These are phyloP conservation scores for Nepenthes alata DNA, from an alignment of 179 eudicot genomes.

Conservation along the genomic window DNA sequence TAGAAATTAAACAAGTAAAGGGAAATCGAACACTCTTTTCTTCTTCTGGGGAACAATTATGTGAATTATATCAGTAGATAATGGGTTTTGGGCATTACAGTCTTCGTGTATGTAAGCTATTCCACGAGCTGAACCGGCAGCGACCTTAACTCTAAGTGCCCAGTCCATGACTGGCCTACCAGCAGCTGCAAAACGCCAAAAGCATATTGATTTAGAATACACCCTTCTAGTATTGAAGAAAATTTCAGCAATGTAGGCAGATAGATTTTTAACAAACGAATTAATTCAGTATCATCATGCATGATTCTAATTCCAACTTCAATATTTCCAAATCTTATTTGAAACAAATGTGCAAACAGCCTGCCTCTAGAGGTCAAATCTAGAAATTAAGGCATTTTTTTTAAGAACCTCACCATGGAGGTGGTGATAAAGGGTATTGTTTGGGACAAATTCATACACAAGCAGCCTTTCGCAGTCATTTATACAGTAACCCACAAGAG, in stretches of 20 bases:
- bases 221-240: no score
- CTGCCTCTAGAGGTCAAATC: not conserved
- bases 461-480: constrained; percentile 66
- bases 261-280: no score
- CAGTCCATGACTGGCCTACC: constrained; percentile 63
- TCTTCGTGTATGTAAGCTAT: constrained; percentile 94
- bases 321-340: no score
- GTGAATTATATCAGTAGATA: no score
- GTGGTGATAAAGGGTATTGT: constrained; percentile 72
- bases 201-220: no score
- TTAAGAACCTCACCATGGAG: constrained; percentile 60
- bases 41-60: no score
- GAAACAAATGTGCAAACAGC: no score
- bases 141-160: constrained; percentile 72
- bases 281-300: no score
- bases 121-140: constrained; percentile 95
- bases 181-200: constrained; percentile 33
- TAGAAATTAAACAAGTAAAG: not conserved
- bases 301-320: no score
- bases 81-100: constrained; percentile 31
- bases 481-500: constrained; percentile 92
- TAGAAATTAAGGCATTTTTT: not conserved
- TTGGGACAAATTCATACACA: constrained; percentile 79
- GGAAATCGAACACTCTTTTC: no score
- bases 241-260: no score